Conservation (phyloP, 2,329 filamentous ascomycete genomes). For the Beauveria pseudobassiana region DNA sequence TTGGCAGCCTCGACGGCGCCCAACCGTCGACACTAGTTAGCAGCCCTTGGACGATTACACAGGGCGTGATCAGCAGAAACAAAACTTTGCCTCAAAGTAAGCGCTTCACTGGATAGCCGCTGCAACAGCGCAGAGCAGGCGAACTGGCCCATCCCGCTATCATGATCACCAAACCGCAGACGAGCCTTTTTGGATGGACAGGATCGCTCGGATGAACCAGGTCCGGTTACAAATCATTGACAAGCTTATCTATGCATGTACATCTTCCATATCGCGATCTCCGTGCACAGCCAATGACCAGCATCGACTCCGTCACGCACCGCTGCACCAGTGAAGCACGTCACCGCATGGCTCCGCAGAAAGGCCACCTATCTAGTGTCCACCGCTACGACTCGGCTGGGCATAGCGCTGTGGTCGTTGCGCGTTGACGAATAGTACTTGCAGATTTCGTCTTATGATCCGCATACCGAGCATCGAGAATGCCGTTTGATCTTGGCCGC, state of each 20-base stretch:
- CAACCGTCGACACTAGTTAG: background rate
- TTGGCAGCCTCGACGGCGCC: background rate
- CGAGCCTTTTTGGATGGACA: background rate
- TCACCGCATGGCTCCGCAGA: conserved; percentile 4
- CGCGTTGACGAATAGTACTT: conserved; percentile 1
- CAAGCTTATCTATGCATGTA: background rate
- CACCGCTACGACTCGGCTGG: background rate
- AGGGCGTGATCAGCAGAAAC: no score
- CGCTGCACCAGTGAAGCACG: background rate
- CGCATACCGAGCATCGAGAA: background rate
- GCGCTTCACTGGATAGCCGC: background rate
- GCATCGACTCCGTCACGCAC: background rate
- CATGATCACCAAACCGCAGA: background rate
- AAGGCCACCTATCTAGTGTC: background rate
- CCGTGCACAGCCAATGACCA: background rate
- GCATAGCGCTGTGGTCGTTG: background rate
- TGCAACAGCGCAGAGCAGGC: background rate
- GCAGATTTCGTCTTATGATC: conserved; percentile 9
- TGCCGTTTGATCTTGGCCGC: background rate
- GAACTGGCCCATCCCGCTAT: background rate
- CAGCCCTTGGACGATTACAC: background rate
- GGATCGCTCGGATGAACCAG: no score
- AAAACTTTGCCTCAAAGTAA: background rate
- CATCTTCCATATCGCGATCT: background rate
- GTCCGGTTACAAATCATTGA: background rate